These are phyloP conservation scores for Eimeria maxima DNA, from an alignment of 169 alveolate species.

Conservation along the genomic window DNA sequence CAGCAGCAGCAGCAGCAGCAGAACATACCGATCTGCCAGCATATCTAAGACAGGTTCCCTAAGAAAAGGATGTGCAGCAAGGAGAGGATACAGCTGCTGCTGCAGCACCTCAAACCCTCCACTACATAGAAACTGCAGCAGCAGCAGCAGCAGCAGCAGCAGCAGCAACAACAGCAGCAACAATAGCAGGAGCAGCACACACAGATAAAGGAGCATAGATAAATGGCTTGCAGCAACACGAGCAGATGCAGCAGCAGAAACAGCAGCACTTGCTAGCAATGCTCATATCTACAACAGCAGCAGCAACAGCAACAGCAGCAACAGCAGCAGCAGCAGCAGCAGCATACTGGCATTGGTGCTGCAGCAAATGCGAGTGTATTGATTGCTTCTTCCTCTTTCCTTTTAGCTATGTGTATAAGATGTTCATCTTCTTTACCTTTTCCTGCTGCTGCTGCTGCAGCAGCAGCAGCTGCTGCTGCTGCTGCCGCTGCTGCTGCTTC, in stretches of 20 bases:
- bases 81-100: constrained; percentile 45
- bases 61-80: neutral
- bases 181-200: constrained; percentile 16
- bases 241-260: too few species aligned
- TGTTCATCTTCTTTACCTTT: neutral
- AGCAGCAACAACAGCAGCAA: constrained; percentile 33
- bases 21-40: neutral
- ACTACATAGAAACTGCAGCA: constrained; percentile 34
- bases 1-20: too few species aligned
- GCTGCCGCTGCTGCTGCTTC: constrained; percentile 47
- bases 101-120: constrained; percentile 61
- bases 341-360: constrained; percentile 43
- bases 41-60: neutral
- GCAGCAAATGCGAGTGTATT: constrained; percentile 15
- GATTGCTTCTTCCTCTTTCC: neutral
- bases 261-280: too few species aligned
- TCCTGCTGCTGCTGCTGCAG: too few species aligned
- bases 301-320: constrained; percentile 16
- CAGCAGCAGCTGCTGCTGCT: constrained; percentile 63
- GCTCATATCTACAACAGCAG: constrained; percentile 17
- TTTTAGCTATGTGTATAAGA: neutral
- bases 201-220: neutral
- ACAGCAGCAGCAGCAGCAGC: neutral
- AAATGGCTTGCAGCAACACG: neutral
- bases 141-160: constrained; percentile 56